These are phyloP conservation scores for Naganishia liquefaciens DNA, from an alignment of 1,284 basidiomycete species.

Conservation along the genomic window DNA sequence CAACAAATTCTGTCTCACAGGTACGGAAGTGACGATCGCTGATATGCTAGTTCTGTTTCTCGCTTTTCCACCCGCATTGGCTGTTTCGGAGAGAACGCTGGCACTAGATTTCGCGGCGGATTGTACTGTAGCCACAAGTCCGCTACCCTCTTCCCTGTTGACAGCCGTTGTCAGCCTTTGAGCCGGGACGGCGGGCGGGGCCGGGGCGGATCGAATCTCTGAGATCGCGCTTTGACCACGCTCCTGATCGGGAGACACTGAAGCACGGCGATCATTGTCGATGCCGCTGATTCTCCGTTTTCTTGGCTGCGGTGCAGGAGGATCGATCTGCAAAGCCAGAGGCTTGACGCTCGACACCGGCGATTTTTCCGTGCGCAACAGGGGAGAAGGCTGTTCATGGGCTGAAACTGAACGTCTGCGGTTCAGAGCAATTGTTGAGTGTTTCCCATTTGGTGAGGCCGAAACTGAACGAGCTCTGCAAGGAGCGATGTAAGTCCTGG, in stretches of 20 bases:
- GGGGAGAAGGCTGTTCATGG: conserved; percentile 14
- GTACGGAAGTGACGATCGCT: conserved; percentile 1
- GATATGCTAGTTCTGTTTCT: conserved; percentile 17
- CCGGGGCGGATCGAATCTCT: no score
- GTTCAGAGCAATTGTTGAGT: background rate
- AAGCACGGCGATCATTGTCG: background rate
- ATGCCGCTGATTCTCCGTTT: conserved; percentile 20
- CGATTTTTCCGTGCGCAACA: conserved; percentile 10
- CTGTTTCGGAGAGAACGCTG: background rate
- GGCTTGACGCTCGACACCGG: conserved; percentile 1
- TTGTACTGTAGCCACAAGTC: background rate
- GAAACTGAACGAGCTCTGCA: conserved; percentile 6
- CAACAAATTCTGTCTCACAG: conserved; percentile 28
- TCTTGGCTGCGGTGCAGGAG: background rate
- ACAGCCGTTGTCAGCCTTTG: background rate
- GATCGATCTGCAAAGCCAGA: conserved; percentile 11
- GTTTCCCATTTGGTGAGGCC: conserved; percentile 5
- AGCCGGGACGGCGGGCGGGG: no score
- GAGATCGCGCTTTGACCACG: no score
- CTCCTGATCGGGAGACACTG: background rate
- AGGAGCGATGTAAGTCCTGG: no score
- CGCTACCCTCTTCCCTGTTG: background rate
- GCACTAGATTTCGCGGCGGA: background rate
- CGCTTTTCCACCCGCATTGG: conserved; percentile 3
- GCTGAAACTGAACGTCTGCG: conserved; percentile 17